Percentiles rank a stretch among this genome's conserved stretches.
Conservation (phyloP, 257 asterid species). For the Leptodermis oblonga region DNA sequence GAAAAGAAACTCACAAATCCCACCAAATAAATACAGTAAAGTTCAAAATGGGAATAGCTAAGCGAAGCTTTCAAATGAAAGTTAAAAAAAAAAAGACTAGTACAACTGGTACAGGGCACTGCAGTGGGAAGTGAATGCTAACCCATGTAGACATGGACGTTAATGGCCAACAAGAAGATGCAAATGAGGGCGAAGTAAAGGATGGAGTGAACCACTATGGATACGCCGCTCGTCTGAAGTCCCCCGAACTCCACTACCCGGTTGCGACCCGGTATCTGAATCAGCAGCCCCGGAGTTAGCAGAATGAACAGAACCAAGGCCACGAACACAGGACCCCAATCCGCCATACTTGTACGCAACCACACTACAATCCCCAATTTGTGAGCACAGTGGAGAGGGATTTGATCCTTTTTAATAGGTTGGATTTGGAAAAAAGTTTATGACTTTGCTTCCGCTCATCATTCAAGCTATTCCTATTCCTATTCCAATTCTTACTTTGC, state of each 20-base stretch:
- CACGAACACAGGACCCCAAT: constrained; percentile 93
- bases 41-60: no score
- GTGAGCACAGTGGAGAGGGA: neutral
- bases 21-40: no score
- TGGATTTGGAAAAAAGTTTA: neutral
- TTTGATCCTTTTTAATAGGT: neutral
- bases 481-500: constrained; percentile 14
- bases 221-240: constrained; percentile 80
- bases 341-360: no score
- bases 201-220: constrained; percentile 65
- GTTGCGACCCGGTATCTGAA: constrained; percentile 73
- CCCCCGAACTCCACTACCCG: constrained; percentile 74
- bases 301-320: constrained; percentile 80
- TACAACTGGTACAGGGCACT: no score
- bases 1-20: neutral
- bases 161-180: constrained; percentile 74
- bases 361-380: neutral
- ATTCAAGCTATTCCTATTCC: constrained; percentile 27
- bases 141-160: constrained; percentile 71
- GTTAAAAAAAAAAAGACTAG: no score
- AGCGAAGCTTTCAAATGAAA: no score
- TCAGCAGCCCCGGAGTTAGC: constrained; percentile 76
- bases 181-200: constrained; percentile 74
- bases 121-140: neutral
- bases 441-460: neutral